phyloP scores from a whole-genome alignment of 2,329 filamentous ascomycete genomes.

The Trichoderma oligosporum region DNA sequence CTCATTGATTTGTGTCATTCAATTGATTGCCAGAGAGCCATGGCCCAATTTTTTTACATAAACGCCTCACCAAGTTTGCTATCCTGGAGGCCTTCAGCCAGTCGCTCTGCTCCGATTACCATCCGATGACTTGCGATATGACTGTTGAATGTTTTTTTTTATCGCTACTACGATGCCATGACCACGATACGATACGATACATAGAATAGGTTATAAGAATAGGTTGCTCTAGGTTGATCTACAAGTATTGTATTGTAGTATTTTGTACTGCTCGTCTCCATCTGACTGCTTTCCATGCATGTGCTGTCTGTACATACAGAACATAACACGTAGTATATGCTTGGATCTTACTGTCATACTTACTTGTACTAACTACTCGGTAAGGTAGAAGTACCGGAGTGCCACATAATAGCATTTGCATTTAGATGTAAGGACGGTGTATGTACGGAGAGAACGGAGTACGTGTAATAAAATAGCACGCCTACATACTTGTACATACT shows the following conservation, averaged over 20 bases:
- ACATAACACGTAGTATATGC: background rate
- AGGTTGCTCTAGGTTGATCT: too few relatives aligned
- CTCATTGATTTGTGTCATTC: slow-evolving; percentile 19
- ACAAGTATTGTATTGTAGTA: background rate
- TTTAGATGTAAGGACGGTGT: too few relatives aligned
- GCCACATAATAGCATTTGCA: too few relatives aligned
- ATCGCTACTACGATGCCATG: too few relatives aligned
- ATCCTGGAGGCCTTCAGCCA: slow-evolving; percentile 5
- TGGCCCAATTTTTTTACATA: slow-evolving; percentile 4
- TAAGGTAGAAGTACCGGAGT: too few relatives aligned
- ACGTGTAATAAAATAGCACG: too few relatives aligned
- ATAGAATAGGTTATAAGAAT: too few relatives aligned
- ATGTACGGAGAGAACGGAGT: too few relatives aligned
- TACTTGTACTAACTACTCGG: too few relatives aligned
- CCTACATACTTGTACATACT: too few relatives aligned
- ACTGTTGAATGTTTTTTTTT: slow-evolving; percentile 2
- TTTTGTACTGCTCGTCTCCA: background rate
- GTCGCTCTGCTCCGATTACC: slow-evolving; percentile 18
- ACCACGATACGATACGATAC: too few relatives aligned
- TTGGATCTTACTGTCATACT: too few relatives aligned
- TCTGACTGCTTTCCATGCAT: background rate
- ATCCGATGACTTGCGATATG: slow-evolving; percentile 19
- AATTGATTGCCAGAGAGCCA: slow-evolving; percentile 13
- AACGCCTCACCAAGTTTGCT: slow-evolving; percentile 13
- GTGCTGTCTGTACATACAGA: background rate